Base-by-base conservation (phyloP, 805 yeast genomes). In the Yamadazyma laniorum region DNA sequence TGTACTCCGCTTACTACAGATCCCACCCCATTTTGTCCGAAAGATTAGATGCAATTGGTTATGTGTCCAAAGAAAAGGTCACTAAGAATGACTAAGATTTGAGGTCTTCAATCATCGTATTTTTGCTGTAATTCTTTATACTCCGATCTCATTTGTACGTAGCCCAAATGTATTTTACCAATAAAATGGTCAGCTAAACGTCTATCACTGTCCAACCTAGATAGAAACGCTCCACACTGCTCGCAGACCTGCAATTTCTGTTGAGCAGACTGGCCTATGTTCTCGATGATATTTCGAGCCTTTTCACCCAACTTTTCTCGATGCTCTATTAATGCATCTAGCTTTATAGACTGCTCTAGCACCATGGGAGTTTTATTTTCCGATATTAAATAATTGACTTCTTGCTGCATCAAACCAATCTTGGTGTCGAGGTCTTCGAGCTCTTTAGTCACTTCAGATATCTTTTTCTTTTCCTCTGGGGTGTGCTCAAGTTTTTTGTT, bases 1-100 rank as follows among this genome's bases (percentile, higher is more conserved):
- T 89, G 48, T 93, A 82, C 63, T 84, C 95, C 15, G 81, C 93
- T 30, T 91, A 87, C 63, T 88, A 82, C 56, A 82, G 85, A 63
- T 82, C 91, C 34, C 99, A 93, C 54, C 99, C 99, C 34, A 85
- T 87, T 40, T 65, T 91, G 52, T 79, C 91, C 13, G 98, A 93
- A 69, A 82, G 99, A 69, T 73, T 93, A 51, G 58, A 67, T 32
- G 95, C 95, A 6, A 72, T 93, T 44, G 82, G 79, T 18, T 68
- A 68, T 46, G 58, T 65, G 21, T 63, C 73, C 6, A 60, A 58
- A 34, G 65, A 64, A 42, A 67, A 69, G 50, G 37, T 28, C 15
- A 18, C 37, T 30, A 38, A 32, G 23, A 29, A 28, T 18, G 42
- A 38, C 6, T 32, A 38, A 17, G 18, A 7, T 6, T 38, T n/a